These are phyloP conservation scores for Acanthamoeba triangularis DNA, from an alignment of 208 protist species.

Conservation along the genomic window DNA sequence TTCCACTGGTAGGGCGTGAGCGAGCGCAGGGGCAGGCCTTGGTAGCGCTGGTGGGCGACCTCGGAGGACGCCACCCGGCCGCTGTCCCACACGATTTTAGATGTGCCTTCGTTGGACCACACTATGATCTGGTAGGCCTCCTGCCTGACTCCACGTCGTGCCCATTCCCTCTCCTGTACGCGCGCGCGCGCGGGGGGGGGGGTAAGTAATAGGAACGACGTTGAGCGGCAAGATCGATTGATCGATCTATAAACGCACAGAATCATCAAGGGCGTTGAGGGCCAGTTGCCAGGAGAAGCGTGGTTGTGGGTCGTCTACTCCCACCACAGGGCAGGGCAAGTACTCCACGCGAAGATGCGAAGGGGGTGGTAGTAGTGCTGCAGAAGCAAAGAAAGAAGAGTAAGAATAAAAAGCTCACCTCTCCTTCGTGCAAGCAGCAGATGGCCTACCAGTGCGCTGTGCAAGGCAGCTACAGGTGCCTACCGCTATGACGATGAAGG, in stretches of 20 bases:
- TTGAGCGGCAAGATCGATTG: background rate
- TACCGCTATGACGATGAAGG: too few relatives aligned
- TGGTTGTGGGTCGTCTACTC: background rate
- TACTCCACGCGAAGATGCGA: conserved; percentile 4
- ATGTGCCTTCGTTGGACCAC: background rate
- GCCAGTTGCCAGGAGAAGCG: conserved; percentile 2
- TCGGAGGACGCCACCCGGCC: background rate
- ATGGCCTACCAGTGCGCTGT: too few relatives aligned
- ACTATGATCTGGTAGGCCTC: conserved; percentile 11
- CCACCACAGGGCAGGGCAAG: conserved; percentile 18
- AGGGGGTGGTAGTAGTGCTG: background rate
- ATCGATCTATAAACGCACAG: background rate
- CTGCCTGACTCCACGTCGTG: background rate
- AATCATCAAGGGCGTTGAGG: background rate
- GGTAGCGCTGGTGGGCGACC: background rate
- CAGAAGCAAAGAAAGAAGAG: too few relatives aligned
- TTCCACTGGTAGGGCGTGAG: background rate
- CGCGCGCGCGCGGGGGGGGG: background rate
- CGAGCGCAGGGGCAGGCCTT: background rate
- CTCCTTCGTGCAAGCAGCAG: too few relatives aligned
- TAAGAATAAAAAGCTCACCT: too few relatives aligned
- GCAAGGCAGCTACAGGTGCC: background rate
- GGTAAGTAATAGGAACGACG: background rate
- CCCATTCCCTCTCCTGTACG: background rate
- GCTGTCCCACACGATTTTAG: background rate